These are phyloP conservation scores for Plectranthus barbatus DNA, from an alignment of 257 asterid species.

Conservation along the genomic window DNA sequence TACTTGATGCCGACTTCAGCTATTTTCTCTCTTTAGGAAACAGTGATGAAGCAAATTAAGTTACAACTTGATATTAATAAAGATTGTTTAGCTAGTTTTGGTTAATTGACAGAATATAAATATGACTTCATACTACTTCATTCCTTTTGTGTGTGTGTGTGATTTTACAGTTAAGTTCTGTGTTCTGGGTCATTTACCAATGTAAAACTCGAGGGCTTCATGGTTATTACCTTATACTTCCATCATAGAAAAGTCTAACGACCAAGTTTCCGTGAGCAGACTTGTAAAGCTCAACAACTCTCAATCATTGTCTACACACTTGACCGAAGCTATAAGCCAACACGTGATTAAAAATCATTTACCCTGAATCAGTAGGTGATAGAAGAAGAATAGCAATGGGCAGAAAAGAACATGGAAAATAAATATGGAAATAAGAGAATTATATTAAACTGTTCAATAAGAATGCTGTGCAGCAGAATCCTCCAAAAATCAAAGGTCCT, in stretches of 20 bases:
- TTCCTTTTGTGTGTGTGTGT: not conserved
- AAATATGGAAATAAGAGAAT: too few relatives aligned
- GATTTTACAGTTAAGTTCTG: not conserved
- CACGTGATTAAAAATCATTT: not conserved
- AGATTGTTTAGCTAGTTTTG: not conserved
- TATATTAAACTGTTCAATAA: too few relatives aligned
- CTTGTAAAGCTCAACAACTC: not conserved
- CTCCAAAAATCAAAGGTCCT: too few relatives aligned
- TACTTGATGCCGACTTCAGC: not conserved
- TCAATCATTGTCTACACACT: not conserved
- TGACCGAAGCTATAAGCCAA: not conserved
- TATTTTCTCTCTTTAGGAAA: not conserved
- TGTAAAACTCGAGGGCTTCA: not conserved
- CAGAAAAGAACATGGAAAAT: too few relatives aligned
- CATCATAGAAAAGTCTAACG: not conserved
- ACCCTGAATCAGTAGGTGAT: not conserved
- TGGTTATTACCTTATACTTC: not conserved
- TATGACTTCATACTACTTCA: not conserved
- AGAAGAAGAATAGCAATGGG: too few relatives aligned
- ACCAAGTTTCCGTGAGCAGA: not conserved
- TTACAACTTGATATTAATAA: not conserved
- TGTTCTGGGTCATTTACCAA: slow-evolving; percentile 7
- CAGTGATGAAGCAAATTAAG: not conserved
- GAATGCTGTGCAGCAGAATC: too few relatives aligned
- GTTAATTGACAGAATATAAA: not conserved